phyloP scores from a whole-genome alignment of 1,139 yeast species.

The Dujonia santamariae region DNA sequence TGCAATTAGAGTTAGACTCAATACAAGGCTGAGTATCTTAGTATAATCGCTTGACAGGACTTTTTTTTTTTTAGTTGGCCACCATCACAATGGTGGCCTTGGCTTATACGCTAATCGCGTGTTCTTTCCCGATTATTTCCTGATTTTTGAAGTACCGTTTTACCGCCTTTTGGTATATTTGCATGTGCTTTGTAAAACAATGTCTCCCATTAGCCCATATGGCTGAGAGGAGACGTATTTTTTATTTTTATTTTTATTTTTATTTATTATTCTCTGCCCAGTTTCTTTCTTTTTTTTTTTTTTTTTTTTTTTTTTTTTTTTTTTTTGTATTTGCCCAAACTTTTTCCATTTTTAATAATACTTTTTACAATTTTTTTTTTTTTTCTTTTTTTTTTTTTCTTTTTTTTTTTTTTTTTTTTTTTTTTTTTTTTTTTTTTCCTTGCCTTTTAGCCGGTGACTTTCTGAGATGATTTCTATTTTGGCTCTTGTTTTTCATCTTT shows the following conservation, averaged over 20 bases:
- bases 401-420: background rate
- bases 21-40: no score
- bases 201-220: no score
- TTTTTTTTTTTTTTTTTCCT: background rate
- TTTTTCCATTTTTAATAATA: background rate
- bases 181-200: no score
- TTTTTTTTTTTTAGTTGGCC: no score
- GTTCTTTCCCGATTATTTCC: no score
- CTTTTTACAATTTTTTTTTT: background rate
- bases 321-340: background rate
- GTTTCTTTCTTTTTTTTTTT: background rate
- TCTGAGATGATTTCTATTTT: background rate
- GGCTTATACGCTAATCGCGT: no score
- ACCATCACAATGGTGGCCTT: no score
- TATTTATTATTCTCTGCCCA: background rate
- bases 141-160: background rate
- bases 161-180: no score
- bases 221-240: no score
- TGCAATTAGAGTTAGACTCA: no score
- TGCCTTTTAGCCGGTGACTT: background rate
- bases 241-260: background rate
- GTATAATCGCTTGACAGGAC: no score
- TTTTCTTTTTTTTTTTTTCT: background rate
- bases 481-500: background rate
- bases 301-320: conserved; percentile 1